Evolutionary conservation across 257 asterid species (phyloP).

Genomic region (Echium plantagineum): DNA sequence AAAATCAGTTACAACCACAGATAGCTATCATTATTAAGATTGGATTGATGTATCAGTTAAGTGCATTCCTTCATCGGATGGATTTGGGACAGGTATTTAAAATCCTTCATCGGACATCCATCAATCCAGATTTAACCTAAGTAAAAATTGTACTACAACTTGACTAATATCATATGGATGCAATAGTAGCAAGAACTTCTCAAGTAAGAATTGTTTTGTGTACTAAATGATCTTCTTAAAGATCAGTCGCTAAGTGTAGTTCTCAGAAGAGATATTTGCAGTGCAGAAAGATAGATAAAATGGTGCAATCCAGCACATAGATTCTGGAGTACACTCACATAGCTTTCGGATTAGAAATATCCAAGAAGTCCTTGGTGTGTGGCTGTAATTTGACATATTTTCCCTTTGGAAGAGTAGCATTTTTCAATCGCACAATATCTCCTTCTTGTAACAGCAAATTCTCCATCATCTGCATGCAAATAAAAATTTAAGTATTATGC

Average conservation of each 20-base stretch:
- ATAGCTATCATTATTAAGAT: too few species aligned
- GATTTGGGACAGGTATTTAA: too few species aligned
- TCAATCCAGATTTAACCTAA: too few species aligned
- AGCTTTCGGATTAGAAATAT: constrained; percentile 94
- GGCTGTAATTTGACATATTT: constrained; percentile 90
- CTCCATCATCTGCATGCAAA: constrained; percentile 82
- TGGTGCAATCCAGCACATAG: background rate
- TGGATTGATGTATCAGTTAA: too few species aligned
- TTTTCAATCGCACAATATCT: constrained; percentile 71
- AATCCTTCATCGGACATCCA: too few species aligned
- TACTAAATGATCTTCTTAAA: background rate
- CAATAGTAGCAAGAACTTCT: too few species aligned
- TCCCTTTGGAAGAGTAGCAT: constrained; percentile 94
- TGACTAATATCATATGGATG: too few species aligned
- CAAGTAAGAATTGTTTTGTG: too few species aligned
- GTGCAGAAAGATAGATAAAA: background rate
- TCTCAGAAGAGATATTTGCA: too few species aligned
- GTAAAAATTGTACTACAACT: too few species aligned
- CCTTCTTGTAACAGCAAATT: constrained; percentile 91
- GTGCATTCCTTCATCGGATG: too few species aligned
- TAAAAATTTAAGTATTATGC: constrained; percentile 6
- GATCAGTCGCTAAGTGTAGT: background rate
- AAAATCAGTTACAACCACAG: too few species aligned
- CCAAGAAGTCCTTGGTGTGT: constrained; percentile 90
- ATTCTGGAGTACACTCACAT: constrained; percentile 44